Evolutionary conservation across 257 asterid species (phyloP).

Genomic region (Salvia hispanica): DNA sequence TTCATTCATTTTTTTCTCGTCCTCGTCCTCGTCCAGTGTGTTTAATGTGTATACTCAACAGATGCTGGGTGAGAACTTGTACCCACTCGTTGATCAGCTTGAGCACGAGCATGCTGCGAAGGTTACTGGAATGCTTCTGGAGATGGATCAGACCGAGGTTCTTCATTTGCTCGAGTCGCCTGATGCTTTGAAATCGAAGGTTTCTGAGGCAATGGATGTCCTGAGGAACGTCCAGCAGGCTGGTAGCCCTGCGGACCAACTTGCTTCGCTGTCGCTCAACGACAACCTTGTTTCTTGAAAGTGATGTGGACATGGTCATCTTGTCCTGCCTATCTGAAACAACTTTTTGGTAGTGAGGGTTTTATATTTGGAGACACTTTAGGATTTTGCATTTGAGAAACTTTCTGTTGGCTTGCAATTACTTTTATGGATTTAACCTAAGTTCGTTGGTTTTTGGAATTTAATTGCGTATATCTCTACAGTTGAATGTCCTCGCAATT

Average conservation of each 20-base stretch:
- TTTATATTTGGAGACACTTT: conserved; percentile 2
- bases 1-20: neutral
- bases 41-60: conserved; percentile 1
- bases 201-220: conserved; percentile 71
- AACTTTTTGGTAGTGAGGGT: conserved; percentile 38
- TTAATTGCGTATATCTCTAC: too few species aligned
- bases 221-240: conserved; percentile 53
- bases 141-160: conserved; percentile 84
- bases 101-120: conserved; percentile 76
- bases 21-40: too few species aligned
- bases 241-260: conserved; percentile 53
- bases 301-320: neutral
- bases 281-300: conserved; percentile 45
- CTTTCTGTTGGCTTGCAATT: too few species aligned
- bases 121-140: conserved; percentile 74
- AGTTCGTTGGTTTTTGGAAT: too few species aligned
- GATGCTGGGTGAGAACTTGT: conserved; percentile 74
- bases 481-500: too few species aligned
- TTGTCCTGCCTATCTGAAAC: conserved; percentile 19
- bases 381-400: conserved; percentile 18
- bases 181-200: conserved; percentile 69
- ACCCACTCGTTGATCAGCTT: conserved; percentile 67
- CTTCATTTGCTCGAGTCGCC: conserved; percentile 75
- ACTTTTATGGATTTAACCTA: too few species aligned
- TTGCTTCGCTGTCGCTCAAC: conserved; percentile 61